Conservation (phyloP, 2,329 filamentous ascomycete genomes). For the Epichloe typhina region DNA sequence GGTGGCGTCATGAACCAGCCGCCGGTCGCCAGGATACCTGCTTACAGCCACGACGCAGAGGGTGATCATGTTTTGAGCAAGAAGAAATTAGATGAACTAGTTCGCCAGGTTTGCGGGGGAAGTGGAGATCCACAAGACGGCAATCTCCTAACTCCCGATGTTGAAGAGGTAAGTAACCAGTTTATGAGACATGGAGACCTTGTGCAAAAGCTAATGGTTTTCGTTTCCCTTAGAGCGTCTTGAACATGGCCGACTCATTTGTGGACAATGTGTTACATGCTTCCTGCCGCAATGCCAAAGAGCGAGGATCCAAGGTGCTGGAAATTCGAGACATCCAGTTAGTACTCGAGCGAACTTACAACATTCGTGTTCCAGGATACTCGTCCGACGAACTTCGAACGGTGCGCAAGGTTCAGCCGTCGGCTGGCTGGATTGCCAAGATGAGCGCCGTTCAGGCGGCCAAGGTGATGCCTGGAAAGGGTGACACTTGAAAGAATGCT, state of each 20-base stretch:
- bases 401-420: slow-evolving; percentile 84
- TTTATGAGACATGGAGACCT: not conserved
- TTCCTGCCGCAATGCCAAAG: slow-evolving; percentile 84
- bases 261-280: slow-evolving; percentile 80
- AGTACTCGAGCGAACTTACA: slow-evolving; percentile 72
- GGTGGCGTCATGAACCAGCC: slow-evolving; percentile 82
- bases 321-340: slow-evolving; percentile 81
- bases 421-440: slow-evolving; percentile 83
- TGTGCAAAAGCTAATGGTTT: slow-evolving; percentile 8
- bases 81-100: slow-evolving; percentile 92
- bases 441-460: slow-evolving; percentile 94
- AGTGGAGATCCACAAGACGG: slow-evolving; percentile 58
- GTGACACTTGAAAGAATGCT: slow-evolving; percentile 21
- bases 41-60: slow-evolving; percentile 80
- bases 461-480: slow-evolving; percentile 60
- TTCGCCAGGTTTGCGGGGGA: slow-evolving; percentile 82
- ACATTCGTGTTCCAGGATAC: slow-evolving; percentile 87
- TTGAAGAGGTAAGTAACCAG: slow-evolving; percentile 65
- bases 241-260: slow-evolving; percentile 85
- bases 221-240: slow-evolving; percentile 50
- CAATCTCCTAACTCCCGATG: slow-evolving; percentile 75
- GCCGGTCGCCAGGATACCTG: slow-evolving; percentile 66
- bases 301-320: slow-evolving; percentile 78
- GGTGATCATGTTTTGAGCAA: slow-evolving; percentile 91
- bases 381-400: slow-evolving; percentile 88